Base-by-base conservation (phyloP, 208 protist genomes). In the Acanthamoeba castellanii region DNA sequence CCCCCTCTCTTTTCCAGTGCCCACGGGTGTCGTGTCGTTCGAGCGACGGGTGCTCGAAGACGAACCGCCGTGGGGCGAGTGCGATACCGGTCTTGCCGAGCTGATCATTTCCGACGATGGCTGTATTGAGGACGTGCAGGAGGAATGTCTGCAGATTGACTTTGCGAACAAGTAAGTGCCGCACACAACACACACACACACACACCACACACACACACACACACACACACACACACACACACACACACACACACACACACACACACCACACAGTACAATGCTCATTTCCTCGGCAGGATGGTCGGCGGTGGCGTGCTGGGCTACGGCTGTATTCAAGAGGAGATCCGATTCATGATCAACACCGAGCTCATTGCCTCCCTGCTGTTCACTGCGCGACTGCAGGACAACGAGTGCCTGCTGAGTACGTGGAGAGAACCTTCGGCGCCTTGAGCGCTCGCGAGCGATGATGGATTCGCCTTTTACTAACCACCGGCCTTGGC, bases 271-370 rank as follows among this genome's bases (percentile, higher is more conserved):
- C 37, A 37, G n/a, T n/a, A 37, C 37, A 0, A 37, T 37, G 37
- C 37, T 37, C 37, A 37, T 37, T 37, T 37, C 37, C 37, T 37
- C 3, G 37, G 37, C 55, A 92, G 85, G 16, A 92, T 92, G 85
- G 42, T 94, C 47, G 91, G 91, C 13, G 91, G 91, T 7, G 91
- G 91, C 9, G 91, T 94, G 68, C 74, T 94, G 61, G 68, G 72
- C 52, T 85, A 94, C 32, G 91, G 91, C 20, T 94, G 91, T n/a
- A 85, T 94, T 61, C 91, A 94, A 47, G 91, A 94, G 47, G 91
- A 94, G 91, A 94, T 94, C 34, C 61, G 91, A 18, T 94, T 94
- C 59, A 18, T 94, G 25, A 94, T 94, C 50, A 94, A 94, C 91
- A 81, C 91, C 22, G 91, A 94, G 91, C 74, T 94, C 50, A 81